Evolutionary conservation across 2,329 filamentous ascomycete species (phyloP), one percentile per base, ranked within the genome.

Genomic region (Spiromastix sp.): DNA sequence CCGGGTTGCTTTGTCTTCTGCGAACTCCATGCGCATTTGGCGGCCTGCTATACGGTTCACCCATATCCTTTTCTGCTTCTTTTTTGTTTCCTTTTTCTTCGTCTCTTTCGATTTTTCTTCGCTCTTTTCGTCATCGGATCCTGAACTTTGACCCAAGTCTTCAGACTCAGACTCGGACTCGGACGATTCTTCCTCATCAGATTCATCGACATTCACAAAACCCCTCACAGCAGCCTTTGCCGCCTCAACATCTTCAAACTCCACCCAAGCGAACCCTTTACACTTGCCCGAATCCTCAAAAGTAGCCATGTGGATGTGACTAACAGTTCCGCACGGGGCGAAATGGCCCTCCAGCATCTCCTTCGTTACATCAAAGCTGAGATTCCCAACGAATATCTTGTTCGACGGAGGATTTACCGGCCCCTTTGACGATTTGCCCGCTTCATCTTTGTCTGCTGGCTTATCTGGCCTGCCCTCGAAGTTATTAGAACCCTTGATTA

Each of bases 261-360:
- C 84, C 42, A 98, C 77, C 87, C 91, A 98, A 4, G 81, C 91
- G 62, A 81, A 98, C 12, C 91, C 93, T 65, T 96, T 96, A 68
- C 91, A 98, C 65, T 96, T 98, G 28, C 91, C 91, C 13, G 81
- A 81, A 58, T 98, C 93, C 59, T 96, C 85, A 54, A 98, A 98
- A 1, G 87, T 94, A 2, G 91, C 91, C 46, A 96, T 68, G 62
- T 93, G 89, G 44, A 85, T 73, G 64, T 83, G 83, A 35, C 79
- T 75, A 42, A 96, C 76, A 42, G 79, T 70, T 33, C 91, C 91
- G 55, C 89, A 96, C 56, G 80, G 84, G 32, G 72, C 71, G 57
- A 94, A 96, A 54, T 94, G 85, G 44, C 79, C 71, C 46, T 77
- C 69, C 32, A 98, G 61, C 48, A 85, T 78, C 36, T 94, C 85